Evolutionary conservation across 2,329 filamentous ascomycete species (phyloP), one percentile per base, ranked within the genome.

Genomic region (Aspergillus niger): DNA sequence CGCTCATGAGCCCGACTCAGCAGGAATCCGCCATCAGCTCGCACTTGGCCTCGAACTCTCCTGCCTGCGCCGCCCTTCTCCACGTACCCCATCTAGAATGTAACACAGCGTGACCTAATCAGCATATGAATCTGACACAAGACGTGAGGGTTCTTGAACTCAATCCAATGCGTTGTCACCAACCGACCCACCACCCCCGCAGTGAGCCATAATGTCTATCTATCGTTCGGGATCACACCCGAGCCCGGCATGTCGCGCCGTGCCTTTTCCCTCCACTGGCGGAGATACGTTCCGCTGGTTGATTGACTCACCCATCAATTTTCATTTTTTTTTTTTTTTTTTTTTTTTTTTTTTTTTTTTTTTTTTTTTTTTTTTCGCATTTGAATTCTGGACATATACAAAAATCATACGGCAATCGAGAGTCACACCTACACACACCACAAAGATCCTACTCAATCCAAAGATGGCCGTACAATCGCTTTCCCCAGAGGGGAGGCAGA

Each of bases 381-480:
- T 24, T 10, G 7, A 44, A 11, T 20, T 22, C 6, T 6, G 8
- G 26, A 20, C 10, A 7, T 38, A 22, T n/a, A n/a, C 26, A n/a
- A 22, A 8, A 22, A 8, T 22, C 11, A 11, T 22, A 49, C 20
- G n/a, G 5, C 2, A 11, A 43, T 24, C 5, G 20, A 6, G n/a
- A 22, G 17, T 20, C 22, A 44, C 32, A 48, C 20, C 15, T 28
- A 51, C 47, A 8, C 1, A 24, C 30, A 28, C 49, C 38, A 8
- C 5, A 4, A 39, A 15, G 2, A 17, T 13, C 22, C 2, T 4
- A 17, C 6, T 22, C 8, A n/a, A 6, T 24, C n/a, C 1, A 10
- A 26, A 41, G 57, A 65, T 63, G 61, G 22, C 54, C 7, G 24
- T 59, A 17, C 28, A 30, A 57, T 24, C 41, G 17, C 26, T 2